Percentiles rank a stretch among this genome's conserved stretches.
phyloP scores from a whole-genome alignment of 169 alveolate genomes.

The Eimeria falciformis region DNA sequence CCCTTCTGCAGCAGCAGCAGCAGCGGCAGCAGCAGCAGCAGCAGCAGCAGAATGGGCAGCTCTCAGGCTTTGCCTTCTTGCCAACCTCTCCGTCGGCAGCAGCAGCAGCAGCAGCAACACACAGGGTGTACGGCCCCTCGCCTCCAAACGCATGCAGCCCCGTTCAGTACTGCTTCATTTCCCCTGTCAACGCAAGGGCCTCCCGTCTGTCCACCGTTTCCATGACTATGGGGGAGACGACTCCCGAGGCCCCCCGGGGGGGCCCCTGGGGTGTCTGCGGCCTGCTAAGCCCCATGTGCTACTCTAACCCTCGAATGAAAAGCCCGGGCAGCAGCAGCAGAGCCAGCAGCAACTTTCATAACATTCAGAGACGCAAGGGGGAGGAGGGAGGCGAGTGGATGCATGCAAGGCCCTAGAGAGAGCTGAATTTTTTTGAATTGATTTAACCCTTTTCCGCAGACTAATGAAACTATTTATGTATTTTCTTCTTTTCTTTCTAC shows the following conservation, averaged over 20 bases:
- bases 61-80: conserved; percentile 18
- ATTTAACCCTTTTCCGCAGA: too few relatives aligned
- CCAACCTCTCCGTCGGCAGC: conserved; percentile 42
- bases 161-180: conserved; percentile 8
- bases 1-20: conserved; percentile 50
- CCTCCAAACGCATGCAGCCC: conserved; percentile 61
- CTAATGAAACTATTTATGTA: too few relatives aligned
- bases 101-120: conserved; percentile 32
- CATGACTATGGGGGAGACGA: conserved; percentile 9
- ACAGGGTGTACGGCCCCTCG: neutral
- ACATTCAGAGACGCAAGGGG: conserved; percentile 56
- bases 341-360: conserved; percentile 62
- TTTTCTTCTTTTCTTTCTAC: neutral
- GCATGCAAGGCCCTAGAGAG: conserved; percentile 15
- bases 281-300: conserved; percentile 52
- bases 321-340: conserved; percentile 65
- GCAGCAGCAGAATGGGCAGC: too few relatives aligned
- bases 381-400: conserved; percentile 51
- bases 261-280: conserved; percentile 70
- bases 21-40: conserved; percentile 67
- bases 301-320: conserved; percentile 31
- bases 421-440: too few relatives aligned
- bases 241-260: conserved; percentile 63
- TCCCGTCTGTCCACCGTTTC: conserved; percentile 34
- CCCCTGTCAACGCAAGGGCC: conserved; percentile 19